A percentile compares a stretch with the other conserved stretches of the same genome.
These are phyloP conservation scores for Pseudogymnoascus sp. DNA, from an alignment of 2,329 filamentous ascomycete genomes.

Conservation along the genomic window DNA sequence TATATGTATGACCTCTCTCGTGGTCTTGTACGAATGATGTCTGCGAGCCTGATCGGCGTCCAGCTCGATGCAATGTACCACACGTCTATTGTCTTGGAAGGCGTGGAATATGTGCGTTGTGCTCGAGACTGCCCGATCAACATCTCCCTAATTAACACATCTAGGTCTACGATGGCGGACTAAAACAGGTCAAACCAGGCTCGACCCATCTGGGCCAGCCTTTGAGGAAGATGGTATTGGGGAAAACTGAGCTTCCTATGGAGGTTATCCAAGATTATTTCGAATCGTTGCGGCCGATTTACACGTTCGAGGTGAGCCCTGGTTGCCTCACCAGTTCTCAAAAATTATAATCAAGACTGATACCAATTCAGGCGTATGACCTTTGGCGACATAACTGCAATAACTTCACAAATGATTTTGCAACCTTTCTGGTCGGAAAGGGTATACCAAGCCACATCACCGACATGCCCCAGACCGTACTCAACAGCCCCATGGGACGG, in stretches of 20 bases:
- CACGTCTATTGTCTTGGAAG: slow-evolving; percentile 77
- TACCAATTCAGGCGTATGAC: slow-evolving; percentile 63
- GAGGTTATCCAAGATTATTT: slow-evolving; percentile 84
- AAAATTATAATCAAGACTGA: slow-evolving; percentile 2
- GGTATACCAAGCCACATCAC: slow-evolving; percentile 84
- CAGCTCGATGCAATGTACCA: slow-evolving; percentile 93
- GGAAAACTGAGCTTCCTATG: slow-evolving; percentile 68
- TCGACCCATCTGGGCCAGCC: slow-evolving; percentile 81
- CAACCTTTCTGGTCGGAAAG: slow-evolving; percentile 80
- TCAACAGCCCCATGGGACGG: slow-evolving; percentile 79
- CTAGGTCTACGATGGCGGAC: slow-evolving; percentile 69
- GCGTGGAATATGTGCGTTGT: slow-evolving; percentile 66
- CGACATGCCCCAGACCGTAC: slow-evolving; percentile 75
- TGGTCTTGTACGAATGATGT: slow-evolving; percentile 45
- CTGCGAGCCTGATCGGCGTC: slow-evolving; percentile 49
- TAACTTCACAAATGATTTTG: slow-evolving; percentile 90
- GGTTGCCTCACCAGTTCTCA: background rate
- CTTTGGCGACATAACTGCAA: slow-evolving; percentile 92
- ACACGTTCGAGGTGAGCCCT: slow-evolving; percentile 61
- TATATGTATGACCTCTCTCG: slow-evolving; percentile 72
- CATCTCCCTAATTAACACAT: slow-evolving; percentile 22
- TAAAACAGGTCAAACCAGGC: slow-evolving; percentile 74
- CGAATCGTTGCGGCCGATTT: slow-evolving; percentile 73
- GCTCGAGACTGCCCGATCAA: slow-evolving; percentile 12
- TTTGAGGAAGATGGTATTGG: slow-evolving; percentile 67